Percentiles rank a stretch among this genome's conserved stretches.
Evolutionary conservation across 257 asterid genomes (phyloP).

Genomic region (Cinchona pubescens): DNA sequence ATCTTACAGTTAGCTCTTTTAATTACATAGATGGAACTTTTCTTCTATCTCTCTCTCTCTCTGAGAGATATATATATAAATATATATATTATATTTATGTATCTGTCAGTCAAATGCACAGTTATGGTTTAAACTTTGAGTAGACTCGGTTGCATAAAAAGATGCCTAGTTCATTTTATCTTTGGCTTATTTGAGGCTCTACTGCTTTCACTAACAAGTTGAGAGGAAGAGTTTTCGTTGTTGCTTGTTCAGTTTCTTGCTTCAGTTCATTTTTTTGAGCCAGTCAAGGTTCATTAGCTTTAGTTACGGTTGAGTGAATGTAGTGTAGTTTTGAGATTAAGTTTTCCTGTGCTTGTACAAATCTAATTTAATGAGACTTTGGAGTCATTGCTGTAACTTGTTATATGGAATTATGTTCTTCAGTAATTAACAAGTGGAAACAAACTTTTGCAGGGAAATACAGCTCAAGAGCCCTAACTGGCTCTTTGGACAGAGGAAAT

Average conservation of each 20-base stretch:
- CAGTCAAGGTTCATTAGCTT: not conserved
- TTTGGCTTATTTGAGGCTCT: not conserved
- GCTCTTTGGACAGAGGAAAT: constrained; percentile 95
- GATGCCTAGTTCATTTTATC: not conserved
- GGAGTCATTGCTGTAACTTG: not conserved
- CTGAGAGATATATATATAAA: too few species aligned
- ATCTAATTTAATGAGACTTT: not conserved
- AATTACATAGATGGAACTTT: not conserved
- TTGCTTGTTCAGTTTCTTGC: not conserved
- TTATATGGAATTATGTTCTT: not conserved
- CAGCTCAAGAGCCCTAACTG: constrained; percentile 97
- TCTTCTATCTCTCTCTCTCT: too few species aligned
- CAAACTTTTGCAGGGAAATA: constrained; percentile 62
- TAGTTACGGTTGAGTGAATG: not conserved
- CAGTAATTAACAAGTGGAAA: not conserved
- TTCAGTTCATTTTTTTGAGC: not conserved
- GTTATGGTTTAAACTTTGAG: not conserved
- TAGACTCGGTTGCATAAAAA: not conserved
- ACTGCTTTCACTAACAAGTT: not conserved
- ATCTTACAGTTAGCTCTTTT: not conserved
- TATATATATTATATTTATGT: too few species aligned
- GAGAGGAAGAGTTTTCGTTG: not conserved
- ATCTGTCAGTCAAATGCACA: not conserved
- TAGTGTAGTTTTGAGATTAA: not conserved
- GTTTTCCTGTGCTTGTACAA: not conserved